Conservation (phyloP, 2,329 filamentous ascomycete species). For the Hymenoscyphus fructigenus region DNA sequence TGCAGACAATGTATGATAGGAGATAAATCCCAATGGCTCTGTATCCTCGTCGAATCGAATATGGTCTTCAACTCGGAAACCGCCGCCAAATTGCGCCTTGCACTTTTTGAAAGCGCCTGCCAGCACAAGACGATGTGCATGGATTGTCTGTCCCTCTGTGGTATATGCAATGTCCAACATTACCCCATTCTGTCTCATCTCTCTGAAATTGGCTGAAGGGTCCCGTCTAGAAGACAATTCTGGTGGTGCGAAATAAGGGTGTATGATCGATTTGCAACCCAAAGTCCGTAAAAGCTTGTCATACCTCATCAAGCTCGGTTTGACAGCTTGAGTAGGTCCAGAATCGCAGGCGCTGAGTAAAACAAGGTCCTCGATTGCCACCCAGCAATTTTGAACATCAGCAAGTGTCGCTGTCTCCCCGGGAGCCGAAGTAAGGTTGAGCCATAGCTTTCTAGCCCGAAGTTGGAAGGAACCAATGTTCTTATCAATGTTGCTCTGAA, state of each 20-base stretch:
- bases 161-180: slow-evolving; percentile 24
- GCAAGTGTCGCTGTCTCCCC: slow-evolving; percentile 3
- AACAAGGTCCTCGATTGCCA: slow-evolving; percentile 23
- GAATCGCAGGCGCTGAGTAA: slow-evolving; percentile 30
- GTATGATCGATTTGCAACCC: slow-evolving; percentile 26
- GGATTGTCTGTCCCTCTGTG: slow-evolving; percentile 20
- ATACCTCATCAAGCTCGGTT: slow-evolving; percentile 24
- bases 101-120: slow-evolving; percentile 24
- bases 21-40: slow-evolving; percentile 18
- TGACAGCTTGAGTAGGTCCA: slow-evolving; percentile 25
- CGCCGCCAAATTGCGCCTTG: slow-evolving; percentile 17
- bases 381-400: slow-evolving; percentile 26
- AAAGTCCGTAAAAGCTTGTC: slow-evolving; percentile 26
- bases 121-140: slow-evolving; percentile 25
- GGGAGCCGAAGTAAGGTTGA: slow-evolving; percentile 22
- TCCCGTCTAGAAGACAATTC: slow-evolving; percentile 4
- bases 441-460: slow-evolving; percentile 21
- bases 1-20: slow-evolving; percentile 26
- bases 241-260: slow-evolving; percentile 23
- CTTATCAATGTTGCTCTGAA: slow-evolving; percentile 22
- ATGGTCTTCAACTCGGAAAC: slow-evolving; percentile 15
- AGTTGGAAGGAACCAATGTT: slow-evolving; percentile 14
- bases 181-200: slow-evolving; percentile 18
- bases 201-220: slow-evolving; percentile 11
- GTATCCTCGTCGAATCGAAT: slow-evolving; percentile 21